Conservation (phyloP, 805 yeast species). For the Teunomyces lycoperdinae region DNA sequence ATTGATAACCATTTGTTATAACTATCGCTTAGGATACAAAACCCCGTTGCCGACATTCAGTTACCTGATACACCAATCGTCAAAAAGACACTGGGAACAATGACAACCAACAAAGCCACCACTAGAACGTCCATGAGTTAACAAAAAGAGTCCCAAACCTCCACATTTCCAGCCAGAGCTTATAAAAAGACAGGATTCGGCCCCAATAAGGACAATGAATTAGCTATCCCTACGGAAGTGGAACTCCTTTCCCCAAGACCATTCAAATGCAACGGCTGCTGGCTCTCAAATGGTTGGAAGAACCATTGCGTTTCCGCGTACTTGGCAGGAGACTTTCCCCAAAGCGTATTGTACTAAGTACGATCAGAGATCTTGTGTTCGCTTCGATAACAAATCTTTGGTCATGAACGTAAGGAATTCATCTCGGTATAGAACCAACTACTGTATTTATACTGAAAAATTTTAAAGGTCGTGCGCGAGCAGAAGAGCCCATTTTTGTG, state of each 20-base stretch:
- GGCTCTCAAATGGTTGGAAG: constrained; percentile 23
- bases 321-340: constrained; percentile 90
- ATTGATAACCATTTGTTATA: constrained; percentile 58
- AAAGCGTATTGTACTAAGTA: constrained; percentile 44
- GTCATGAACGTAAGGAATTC: constrained; percentile 54
- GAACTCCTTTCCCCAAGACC: neutral
- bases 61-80: constrained; percentile 17
- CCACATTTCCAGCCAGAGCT: constrained; percentile 15
- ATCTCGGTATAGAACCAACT: neutral
- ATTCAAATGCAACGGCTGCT: neutral
- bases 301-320: constrained; percentile 61
- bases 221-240: constrained; percentile 7
- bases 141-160: neutral
- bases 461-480: neutral
- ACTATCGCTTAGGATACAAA: constrained; percentile 64
- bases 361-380: constrained; percentile 44
- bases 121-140: neutral
- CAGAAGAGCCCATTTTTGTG: neutral
- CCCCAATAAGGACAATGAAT: constrained; percentile 11
- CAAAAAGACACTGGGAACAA: constrained; percentile 17
- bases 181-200: constrained; percentile 16
- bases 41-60: constrained; percentile 60
- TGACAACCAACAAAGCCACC: neutral
- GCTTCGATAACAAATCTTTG: constrained; percentile 82
- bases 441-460: neutral